Percentiles rank a stretch among this genome's conserved stretches.
phyloP scores from a whole-genome alignment of 345 rosid species.

The Eutrema yunnanense region DNA sequence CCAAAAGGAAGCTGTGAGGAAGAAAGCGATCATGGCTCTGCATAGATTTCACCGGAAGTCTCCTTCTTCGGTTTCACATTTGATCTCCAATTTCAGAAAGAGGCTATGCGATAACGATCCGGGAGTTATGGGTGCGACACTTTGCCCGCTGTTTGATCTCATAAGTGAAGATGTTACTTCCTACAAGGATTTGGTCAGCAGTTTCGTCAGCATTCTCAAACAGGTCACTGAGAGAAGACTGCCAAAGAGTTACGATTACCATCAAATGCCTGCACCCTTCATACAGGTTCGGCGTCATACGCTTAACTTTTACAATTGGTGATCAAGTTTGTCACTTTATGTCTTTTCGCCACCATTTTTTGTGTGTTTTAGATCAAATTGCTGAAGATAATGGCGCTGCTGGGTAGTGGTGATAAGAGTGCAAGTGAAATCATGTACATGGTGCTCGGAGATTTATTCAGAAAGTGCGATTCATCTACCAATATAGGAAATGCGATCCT shows the following conservation, averaged over 20 bases:
- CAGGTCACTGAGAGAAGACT: constrained; percentile 87
- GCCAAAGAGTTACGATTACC: constrained; percentile 94
- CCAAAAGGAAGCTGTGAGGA: constrained; percentile 87
- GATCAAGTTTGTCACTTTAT: not conserved
- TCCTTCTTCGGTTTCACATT: constrained; percentile 84
- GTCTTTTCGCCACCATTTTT: not conserved
- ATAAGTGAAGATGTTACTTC: constrained; percentile 61
- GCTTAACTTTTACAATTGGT: not conserved
- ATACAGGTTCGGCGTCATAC: constrained; percentile 57
- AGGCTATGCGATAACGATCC: constrained; percentile 91
- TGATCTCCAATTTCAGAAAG: constrained; percentile 87
- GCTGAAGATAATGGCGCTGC: constrained; percentile 83
- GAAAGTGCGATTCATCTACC: constrained; percentile 76
- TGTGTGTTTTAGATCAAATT: constrained; percentile 60
- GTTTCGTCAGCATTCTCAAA: constrained; percentile 93
- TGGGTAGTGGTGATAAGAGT: constrained; percentile 95
- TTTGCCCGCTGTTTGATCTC: constrained; percentile 89
- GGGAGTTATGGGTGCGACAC: constrained; percentile 99
- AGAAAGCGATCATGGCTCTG: constrained; percentile 98
- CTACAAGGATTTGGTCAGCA: constrained; percentile 77
- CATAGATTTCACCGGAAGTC: constrained; percentile 88
- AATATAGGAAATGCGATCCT: constrained; percentile 95
- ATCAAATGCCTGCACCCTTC: constrained; percentile 98
- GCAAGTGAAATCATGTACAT: constrained; percentile 94
- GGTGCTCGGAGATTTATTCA: constrained; percentile 83